Percentiles rank a stretch among this genome's conserved stretches.
These are phyloP conservation scores for Aspergillus neoniger DNA, from an alignment of 2,329 filamentous ascomycete species.

Conservation along the genomic window DNA sequence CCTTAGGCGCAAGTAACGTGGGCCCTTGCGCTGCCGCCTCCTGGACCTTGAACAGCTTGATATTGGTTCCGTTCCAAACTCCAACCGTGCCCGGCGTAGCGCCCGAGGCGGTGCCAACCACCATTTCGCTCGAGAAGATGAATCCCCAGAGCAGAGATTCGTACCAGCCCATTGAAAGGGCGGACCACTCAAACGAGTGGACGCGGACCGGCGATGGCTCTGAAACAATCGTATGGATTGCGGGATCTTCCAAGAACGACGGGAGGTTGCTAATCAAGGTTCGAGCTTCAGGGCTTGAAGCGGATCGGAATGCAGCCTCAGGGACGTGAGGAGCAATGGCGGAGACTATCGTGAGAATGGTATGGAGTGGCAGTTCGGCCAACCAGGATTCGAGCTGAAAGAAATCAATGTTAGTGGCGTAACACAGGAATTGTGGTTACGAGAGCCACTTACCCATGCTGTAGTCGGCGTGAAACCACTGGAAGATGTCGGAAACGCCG, in stretches of 20 bases:
- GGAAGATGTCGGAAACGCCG: constrained; percentile 56
- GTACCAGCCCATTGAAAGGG: constrained; percentile 89
- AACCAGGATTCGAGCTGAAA: constrained; percentile 84
- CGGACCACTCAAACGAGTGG: constrained; percentile 93
- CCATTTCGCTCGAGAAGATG: constrained; percentile 87
- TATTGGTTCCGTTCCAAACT: constrained; percentile 88
- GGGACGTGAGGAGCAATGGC: constrained; percentile 55
- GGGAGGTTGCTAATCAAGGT: constrained; percentile 47
- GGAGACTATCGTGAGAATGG: constrained; percentile 74
- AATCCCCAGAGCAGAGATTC: constrained; percentile 93
- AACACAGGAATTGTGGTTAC: not conserved
- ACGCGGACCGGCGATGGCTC: constrained; percentile 74
- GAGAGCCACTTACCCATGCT: constrained; percentile 61
- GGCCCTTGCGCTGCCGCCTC: constrained; percentile 79
- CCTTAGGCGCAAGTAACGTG: constrained; percentile 78
- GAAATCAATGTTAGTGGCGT: constrained; percentile 19
- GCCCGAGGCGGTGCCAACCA: constrained; percentile 50
- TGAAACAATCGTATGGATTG: constrained; percentile 65
- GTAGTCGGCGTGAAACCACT: constrained; percentile 73
- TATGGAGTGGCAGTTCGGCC: constrained; percentile 86
- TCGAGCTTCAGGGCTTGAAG: constrained; percentile 42
- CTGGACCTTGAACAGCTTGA: constrained; percentile 87
- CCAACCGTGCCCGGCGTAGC: constrained; percentile 79
- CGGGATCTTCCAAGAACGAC: constrained; percentile 51
- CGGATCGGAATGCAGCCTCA: constrained; percentile 47